These are phyloP conservation scores for Exutisphaerella laricina DNA, from an alignment of 2,329 filamentous ascomycete genomes.

Conservation along the genomic window DNA sequence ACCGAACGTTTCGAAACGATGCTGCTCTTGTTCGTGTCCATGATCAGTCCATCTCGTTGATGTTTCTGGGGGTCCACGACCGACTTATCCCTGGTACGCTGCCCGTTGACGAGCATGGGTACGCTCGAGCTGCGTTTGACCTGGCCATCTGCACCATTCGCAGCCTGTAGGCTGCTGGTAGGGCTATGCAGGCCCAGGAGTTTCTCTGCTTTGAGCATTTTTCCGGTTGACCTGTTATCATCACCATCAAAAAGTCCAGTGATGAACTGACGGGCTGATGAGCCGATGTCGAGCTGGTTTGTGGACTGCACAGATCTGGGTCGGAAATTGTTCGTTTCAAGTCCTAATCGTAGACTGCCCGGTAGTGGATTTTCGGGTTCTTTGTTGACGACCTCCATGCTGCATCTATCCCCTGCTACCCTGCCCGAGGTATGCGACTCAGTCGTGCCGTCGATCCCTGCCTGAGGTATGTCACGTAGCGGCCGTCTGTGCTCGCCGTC, in stretches of 20 bases:
- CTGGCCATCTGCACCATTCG: constrained; percentile 1
- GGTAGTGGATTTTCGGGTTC: constrained; percentile 6
- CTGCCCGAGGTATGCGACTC: background rate
- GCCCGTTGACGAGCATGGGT: constrained; percentile 12
- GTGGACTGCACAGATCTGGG: constrained; percentile 2
- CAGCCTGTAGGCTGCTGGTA: background rate
- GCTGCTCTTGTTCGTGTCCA: constrained; percentile 75
- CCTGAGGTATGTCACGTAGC: background rate
- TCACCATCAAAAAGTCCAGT: constrained; percentile 1
- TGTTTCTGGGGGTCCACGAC: constrained; percentile 22
- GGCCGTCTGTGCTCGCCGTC: background rate
- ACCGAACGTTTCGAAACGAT: constrained; percentile 91
- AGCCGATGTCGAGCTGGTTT: background rate
- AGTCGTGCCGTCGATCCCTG: constrained; percentile 1
- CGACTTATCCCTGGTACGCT: constrained; percentile 7
- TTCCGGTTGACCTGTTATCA: constrained; percentile 17
- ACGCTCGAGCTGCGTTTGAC: constrained; percentile 18
- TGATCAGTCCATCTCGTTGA: constrained; percentile 34
- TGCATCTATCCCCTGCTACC: background rate
- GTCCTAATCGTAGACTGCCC: background rate
- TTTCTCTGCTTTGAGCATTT: constrained; percentile 22
- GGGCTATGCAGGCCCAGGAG: constrained; percentile 9
- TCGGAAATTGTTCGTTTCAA: constrained; percentile 4
- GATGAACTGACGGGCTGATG: background rate
- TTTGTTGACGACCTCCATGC: constrained; percentile 3